Evolutionary conservation across 371 early-diverging fungal species (phyloP).

Genomic region (Mortierella sp.): DNA sequence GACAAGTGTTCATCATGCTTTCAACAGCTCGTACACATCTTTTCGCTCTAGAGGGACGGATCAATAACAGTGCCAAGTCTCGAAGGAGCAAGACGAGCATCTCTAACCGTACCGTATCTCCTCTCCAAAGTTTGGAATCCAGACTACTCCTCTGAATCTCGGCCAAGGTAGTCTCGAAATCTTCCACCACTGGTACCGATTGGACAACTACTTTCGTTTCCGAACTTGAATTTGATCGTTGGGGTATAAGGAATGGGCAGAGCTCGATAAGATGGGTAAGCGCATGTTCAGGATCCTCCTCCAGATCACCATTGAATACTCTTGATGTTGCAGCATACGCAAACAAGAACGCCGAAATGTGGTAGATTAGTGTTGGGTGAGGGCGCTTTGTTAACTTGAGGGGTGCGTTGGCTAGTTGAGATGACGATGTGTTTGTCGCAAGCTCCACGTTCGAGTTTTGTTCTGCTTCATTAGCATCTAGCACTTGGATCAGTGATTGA

Average conservation of each 20-base stretch:
- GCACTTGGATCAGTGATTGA: conserved; percentile 16
- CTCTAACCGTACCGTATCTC: conserved; percentile 45
- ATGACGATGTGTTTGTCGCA: not conserved
- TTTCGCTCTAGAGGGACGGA: conserved; percentile 12
- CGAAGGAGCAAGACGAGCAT: conserved; percentile 33
- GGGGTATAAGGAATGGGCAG: conserved; percentile 43
- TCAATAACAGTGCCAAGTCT: conserved; percentile 33
- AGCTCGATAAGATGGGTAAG: conserved; percentile 36
- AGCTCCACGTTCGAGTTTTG: conserved; percentile 1
- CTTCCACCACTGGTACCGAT: conserved; percentile 25
- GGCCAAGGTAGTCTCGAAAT: conserved; percentile 49
- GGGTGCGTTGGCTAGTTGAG: not conserved
- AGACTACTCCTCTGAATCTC: conserved; percentile 29
- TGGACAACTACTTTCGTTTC: not conserved
- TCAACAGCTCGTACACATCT: conserved; percentile 13
- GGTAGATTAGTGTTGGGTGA: conserved; percentile 47
- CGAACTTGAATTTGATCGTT: conserved; percentile 1
- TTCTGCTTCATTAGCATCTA: conserved; percentile 15
- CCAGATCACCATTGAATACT: conserved; percentile 39
- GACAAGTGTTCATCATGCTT: too few species aligned
- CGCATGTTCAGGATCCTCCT: conserved; percentile 35
- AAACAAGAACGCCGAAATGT: conserved; percentile 32
- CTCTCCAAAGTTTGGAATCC: conserved; percentile 44
- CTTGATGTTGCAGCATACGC: conserved; percentile 41
- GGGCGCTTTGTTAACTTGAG: conserved; percentile 21